phyloP scores from a whole-genome alignment of 805 yeast species.

The Ogataea polymorpha region DNA sequence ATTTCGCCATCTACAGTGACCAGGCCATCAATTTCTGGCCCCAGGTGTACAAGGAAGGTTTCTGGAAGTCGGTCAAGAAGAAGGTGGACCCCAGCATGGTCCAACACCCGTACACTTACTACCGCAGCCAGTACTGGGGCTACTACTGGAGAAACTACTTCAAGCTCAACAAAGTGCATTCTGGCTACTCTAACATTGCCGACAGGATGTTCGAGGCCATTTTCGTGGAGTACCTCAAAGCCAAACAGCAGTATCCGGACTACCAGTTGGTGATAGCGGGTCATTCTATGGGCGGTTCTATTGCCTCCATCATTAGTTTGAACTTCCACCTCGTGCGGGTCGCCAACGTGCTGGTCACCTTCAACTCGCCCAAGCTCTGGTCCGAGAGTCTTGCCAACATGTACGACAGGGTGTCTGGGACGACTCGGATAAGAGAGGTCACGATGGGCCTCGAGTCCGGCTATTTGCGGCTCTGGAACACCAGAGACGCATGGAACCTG shows the following conservation, averaged over 20 bases:
- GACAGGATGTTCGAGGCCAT: slow-evolving; percentile 21
- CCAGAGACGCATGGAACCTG: slow-evolving; percentile 23
- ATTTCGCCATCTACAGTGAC: slow-evolving; percentile 20
- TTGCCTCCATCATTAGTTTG: slow-evolving; percentile 19
- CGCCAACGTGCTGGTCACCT: slow-evolving; percentile 16
- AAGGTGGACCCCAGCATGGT: not conserved
- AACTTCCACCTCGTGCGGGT: slow-evolving; percentile 18
- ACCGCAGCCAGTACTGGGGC: slow-evolving; percentile 16
- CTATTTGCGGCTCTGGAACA: slow-evolving; percentile 23
- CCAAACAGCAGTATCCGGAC: slow-evolving; percentile 12
- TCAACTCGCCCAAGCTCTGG: slow-evolving; percentile 24
- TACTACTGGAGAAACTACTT: slow-evolving; percentile 17
- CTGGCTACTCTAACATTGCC: slow-evolving; percentile 20
- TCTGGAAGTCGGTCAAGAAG: slow-evolving; percentile 16
- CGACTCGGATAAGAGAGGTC: slow-evolving; percentile 12
- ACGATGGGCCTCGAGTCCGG: slow-evolving; percentile 13
- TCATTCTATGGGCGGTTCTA: slow-evolving; percentile 25
- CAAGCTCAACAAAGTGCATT: slow-evolving; percentile 18
- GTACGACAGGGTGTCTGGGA: slow-evolving; percentile 19
- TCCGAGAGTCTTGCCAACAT: slow-evolving; percentile 17
- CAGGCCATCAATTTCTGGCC: slow-evolving; percentile 20
- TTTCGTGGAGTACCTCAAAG: slow-evolving; percentile 13
- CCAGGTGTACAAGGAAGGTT: slow-evolving; percentile 13
- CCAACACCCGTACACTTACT: slow-evolving; percentile 8
- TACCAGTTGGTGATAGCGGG: slow-evolving; percentile 17